Base-by-base conservation (phyloP, 208 protist genomes). In the Vickermania ingenoplastis region DNA sequence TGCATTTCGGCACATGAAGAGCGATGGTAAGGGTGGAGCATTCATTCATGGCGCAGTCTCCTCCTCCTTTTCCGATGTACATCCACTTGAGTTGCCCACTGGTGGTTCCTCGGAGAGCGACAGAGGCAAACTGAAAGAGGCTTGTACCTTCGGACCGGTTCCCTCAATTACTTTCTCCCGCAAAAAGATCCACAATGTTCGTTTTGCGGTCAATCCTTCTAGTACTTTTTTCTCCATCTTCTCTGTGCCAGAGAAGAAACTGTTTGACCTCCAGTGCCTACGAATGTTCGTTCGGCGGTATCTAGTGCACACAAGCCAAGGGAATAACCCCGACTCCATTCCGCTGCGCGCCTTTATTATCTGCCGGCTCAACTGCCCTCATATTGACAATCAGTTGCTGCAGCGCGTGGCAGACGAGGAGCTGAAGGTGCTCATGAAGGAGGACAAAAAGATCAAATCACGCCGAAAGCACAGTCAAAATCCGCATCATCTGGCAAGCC, bases 231-330 rank as follows among this genome's bases (percentile, higher is more conserved):
- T 60, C 36, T 68, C 66, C 17, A 21, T 75, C 21, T 69, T 77
- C 55, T 57, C 30, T 31, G 17, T 57, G 31, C 61, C 66, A 1
- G 57, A 53, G 7, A 50, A 51, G 31, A 22, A 30, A 28, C 26
- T 50, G 31, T 72, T 73, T 69, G 71, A 77, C 57, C 63, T 77
- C 65, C 71, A 77, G 27, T 73, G 58, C 41, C 36, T 77, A 13
- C 60, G 71, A 1, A 77, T 77, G 71, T 69, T 72, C 63, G 66
- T 77, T 2, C 53, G 71, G 13, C 65, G 71, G n/a, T 77, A 69
- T 36, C 49, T 77, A 3, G 71, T 77, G 26, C 61, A 64, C 27
- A 63, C 59, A 24, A 41, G 45, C 57, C 59, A 73, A 50, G 57
- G 53, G 14, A 77, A 73, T n/a, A 73, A 73, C 52, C 56, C 53